Evolutionary conservation across 2,329 filamentous ascomycete species (phyloP), one percentile per base, ranked within the genome.

Genomic region (Colletotrichum sp.): DNA sequence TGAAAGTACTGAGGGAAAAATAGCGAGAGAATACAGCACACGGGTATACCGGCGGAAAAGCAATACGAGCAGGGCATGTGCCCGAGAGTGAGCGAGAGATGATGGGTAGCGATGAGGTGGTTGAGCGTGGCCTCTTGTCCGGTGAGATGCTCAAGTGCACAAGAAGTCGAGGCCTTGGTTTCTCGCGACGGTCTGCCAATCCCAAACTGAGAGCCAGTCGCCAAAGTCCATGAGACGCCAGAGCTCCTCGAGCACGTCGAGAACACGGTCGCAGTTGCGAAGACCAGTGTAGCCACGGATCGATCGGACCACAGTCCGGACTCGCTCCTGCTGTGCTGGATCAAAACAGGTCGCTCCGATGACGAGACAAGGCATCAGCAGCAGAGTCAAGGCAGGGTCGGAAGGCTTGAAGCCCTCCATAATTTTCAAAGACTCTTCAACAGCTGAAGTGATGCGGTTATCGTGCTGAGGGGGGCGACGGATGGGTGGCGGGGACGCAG

Each of bases 301-400:
- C 0, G 85, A 85, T 58, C 84, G 85, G 66, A 93, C 81, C 2
- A 90, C 88, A 3, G 83, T 82, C 6, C 88, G 84, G 8, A 93
- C 84, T 15, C 89, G 85, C n/a, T 88, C 85, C 66, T 90, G 89
- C 77, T 92, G 90, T 3, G 81, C 77, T 1, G 85, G 83, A 3
- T 88, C 85, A 78, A 93, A 92, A 75, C 89, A 90, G 1, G 90
- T 89, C n/a, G 89, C 90, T 26, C 91, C 91, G 55, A 93, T 88
- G 2, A 93, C 82, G 28, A 93, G 87, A 70, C 90, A 91, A 1
- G 91, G 91, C 16, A 93, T 88, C 24, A 93, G 83, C 1, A 93
- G 85, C 5, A 93, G 83, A 1, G 90, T 91, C 79, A 93, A 91
- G 6, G 87, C 87, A 0, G 90, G 90, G 76, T 93, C 91, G 18